Evolutionary conservation across 2,329 filamentous ascomycete species (phyloP), one percentile per base, ranked within the genome.

Genomic region (Aspergillaceae sp.): DNA sequence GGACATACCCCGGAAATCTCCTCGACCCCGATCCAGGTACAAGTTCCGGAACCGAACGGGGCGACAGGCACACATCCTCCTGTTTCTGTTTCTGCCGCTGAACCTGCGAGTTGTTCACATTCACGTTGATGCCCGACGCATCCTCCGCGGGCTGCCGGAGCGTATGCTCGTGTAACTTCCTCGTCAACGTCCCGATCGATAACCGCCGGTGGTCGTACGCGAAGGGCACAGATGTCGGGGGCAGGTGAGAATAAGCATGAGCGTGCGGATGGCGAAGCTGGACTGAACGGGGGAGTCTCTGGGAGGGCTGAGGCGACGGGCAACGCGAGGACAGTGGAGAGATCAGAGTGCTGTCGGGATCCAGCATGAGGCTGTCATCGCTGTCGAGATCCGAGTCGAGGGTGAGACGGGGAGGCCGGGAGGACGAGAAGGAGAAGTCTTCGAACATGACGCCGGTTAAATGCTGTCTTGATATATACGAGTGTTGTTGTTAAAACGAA

Each of bases 251-350:
- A 32, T 55, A 65, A 26, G 58, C 19, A 19, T 19, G 19, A 19
- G 19, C 19, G 19, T 19, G 19, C 19, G 19, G 19, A 19, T 19
- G 19, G 19, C 19, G 19, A 19, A 19, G 19, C 19, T 19, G 19
- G 19, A 19, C 19, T 19, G 19, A 19, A 19, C 19, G 19, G 19
- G 19, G 19, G 19, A 19, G 19, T 19, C 19, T 19, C 19, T 41
- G 40, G 4, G 28, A 30, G 28, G 60, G 52, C n/a, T 61, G 60
- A n/a, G 67, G 67, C n/a, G 66, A 70, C 2, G 67, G 64, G 51
- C 66, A 70, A 26, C 66, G 66, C 8, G 68, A 70, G 9, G 67
- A 70, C 35, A 70, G 51, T 5, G 68, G 68, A 8, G 67, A 70
- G 43, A 70, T 61, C 40, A 67, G 45, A 5, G 57, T 51, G 51